phyloP scores from a whole-genome alignment of 2,329 filamentous ascomycete genomes.

The Aspergillus sp. region DNA sequence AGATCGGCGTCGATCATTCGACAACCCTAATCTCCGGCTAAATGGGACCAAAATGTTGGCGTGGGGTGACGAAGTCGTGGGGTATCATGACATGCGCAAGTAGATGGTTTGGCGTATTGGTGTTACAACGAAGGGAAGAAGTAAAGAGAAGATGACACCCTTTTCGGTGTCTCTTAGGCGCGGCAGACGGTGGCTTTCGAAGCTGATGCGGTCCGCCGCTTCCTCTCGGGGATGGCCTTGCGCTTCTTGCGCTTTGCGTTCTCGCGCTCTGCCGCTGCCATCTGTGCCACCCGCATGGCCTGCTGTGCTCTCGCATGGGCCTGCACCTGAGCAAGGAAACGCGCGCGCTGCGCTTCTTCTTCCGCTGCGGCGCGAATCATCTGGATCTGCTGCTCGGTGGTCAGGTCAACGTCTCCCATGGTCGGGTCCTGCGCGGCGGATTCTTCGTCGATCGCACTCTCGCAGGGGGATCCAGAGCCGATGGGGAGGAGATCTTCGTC shows the following conservation, averaged over 20 bases:
- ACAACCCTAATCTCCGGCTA: conserved; percentile 7
- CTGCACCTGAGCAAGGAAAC: conserved; percentile 44
- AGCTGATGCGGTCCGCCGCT: conserved; percentile 27
- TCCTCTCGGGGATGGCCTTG: conserved; percentile 27
- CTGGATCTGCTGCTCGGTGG: conserved; percentile 44
- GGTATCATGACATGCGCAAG: conserved; percentile 9
- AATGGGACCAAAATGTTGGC: conserved; percentile 1
- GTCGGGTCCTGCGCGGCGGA: conserved; percentile 25
- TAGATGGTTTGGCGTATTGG: not conserved
- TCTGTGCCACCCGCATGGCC: conserved; percentile 38
- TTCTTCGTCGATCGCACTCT: conserved; percentile 32
- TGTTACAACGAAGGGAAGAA: conserved; percentile 2
- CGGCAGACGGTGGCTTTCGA: conserved; percentile 19
- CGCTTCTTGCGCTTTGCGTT: conserved; percentile 34
- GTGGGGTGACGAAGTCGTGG: conserved; percentile 12
- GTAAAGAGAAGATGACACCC: not conserved
- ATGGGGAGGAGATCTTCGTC: conserved; percentile 45
- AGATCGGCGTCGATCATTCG: conserved; percentile 13
- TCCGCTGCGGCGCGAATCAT: conserved; percentile 38
- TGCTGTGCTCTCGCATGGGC: conserved; percentile 45
- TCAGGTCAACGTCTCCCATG: conserved; percentile 30
- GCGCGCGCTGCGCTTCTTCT: conserved; percentile 39
- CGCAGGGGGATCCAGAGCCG: conserved; percentile 30
- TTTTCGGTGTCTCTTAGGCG: conserved; percentile 7
- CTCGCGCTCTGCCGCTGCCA: conserved; percentile 28